phyloP scores from a whole-genome alignment of 2,329 filamentous ascomycete genomes.

The Xylaria sp. region DNA sequence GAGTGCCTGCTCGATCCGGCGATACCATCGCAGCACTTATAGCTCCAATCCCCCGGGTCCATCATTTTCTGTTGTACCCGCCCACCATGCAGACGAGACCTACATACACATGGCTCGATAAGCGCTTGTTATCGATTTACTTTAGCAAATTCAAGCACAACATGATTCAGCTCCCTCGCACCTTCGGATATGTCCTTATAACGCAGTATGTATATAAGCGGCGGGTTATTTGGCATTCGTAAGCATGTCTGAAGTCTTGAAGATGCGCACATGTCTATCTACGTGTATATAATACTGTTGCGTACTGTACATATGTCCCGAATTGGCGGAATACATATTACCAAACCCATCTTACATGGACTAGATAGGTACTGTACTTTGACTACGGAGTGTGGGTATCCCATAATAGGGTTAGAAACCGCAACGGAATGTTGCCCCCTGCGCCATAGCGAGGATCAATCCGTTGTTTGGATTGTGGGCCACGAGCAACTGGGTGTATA shows the following conservation, averaged over 20 bases:
- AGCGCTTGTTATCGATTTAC: slow-evolving; percentile 28
- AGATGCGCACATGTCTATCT: neutral
- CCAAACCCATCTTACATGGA: neutral
- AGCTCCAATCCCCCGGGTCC: slow-evolving; percentile 37
- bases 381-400: slow-evolving; percentile 19
- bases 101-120: slow-evolving; percentile 33
- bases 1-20: slow-evolving; percentile 32
- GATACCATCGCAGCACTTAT: slow-evolving; percentile 31
- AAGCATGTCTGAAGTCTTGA: neutral
- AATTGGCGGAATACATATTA: neutral
- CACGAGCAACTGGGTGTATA: slow-evolving; percentile 15
- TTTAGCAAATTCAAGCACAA: slow-evolving; percentile 9
- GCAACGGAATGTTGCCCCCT: slow-evolving; percentile 42
- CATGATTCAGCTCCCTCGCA: slow-evolving; percentile 6
- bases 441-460: slow-evolving; percentile 39
- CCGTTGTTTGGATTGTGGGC: slow-evolving; percentile 41
- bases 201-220: neutral
- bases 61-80: slow-evolving; percentile 31
- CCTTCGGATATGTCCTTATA: slow-evolving; percentile 1
- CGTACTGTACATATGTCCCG: neutral
- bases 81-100: slow-evolving; percentile 30
- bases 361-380: neutral
- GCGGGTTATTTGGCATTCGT: slow-evolving; percentile 4
- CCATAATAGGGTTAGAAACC: slow-evolving; percentile 31
- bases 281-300: slow-evolving; percentile 4